Conservation (phyloP, 2,329 filamentous ascomycete genomes). For the Rutstroemia sp. region DNA sequence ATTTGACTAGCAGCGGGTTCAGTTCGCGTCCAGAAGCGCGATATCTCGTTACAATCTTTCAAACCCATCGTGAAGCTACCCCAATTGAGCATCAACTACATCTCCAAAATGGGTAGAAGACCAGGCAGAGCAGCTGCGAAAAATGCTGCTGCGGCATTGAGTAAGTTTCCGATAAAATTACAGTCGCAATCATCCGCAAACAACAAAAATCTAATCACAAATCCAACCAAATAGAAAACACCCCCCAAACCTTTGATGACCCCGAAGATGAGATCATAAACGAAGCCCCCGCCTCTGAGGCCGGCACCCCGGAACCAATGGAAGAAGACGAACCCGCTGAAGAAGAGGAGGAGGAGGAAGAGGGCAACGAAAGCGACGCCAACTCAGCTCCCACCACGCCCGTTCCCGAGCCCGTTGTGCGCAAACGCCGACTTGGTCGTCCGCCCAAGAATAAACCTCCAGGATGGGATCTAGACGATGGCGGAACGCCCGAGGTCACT, state of each 20-base stretch:
- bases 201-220: neutral
- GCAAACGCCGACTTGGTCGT: constrained; percentile 70
- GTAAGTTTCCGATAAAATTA: constrained; percentile 32
- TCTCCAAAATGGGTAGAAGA: constrained; percentile 35
- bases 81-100: neutral
- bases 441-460: constrained; percentile 79
- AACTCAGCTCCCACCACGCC: constrained; percentile 32
- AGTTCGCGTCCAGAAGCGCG: neutral
- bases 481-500: constrained; percentile 36
- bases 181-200: constrained; percentile 12
- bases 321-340: constrained; percentile 37
- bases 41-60: neutral
- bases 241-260: constrained; percentile 37
- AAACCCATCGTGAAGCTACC: neutral
- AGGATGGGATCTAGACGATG: constrained; percentile 61
- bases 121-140: constrained; percentile 47
- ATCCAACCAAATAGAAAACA: constrained; percentile 36
- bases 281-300: constrained; percentile 31
- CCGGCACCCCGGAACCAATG: constrained; percentile 22
- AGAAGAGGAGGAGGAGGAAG: constrained; percentile 38
- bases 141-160: constrained; percentile 45
- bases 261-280: constrained; percentile 40
- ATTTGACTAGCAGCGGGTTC: neutral
- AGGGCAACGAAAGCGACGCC: constrained; percentile 41
- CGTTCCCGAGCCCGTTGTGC: constrained; percentile 42